Evolutionary conservation across 2,329 filamentous ascomycete species (phyloP).

Genomic region (Pleoardoris graminearum): DNA sequence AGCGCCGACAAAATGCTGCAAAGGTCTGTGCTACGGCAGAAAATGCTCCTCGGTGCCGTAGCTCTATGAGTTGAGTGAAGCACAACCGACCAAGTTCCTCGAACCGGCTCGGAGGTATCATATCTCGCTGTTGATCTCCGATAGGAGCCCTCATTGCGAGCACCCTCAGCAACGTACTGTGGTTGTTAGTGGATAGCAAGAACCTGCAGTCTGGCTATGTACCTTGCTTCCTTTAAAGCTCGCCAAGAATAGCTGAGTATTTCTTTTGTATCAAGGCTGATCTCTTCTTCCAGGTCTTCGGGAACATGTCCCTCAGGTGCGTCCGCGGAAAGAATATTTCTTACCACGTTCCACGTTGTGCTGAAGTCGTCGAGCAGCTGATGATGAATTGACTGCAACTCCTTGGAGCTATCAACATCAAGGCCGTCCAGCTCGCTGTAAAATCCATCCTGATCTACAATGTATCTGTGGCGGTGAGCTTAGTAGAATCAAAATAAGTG

Average conservation of each 20-base stretch:
- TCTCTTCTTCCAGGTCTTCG: slow-evolving; percentile 71
- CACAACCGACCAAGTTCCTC: slow-evolving; percentile 70
- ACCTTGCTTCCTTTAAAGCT: slow-evolving; percentile 93
- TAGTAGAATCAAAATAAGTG: not conserved
- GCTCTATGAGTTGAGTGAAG: slow-evolving; percentile 78
- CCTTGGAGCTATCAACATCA: slow-evolving; percentile 11
- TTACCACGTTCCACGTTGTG: slow-evolving; percentile 76
- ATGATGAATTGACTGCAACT: slow-evolving; percentile 52
- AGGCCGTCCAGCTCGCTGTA: slow-evolving; percentile 20
- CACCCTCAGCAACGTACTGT: slow-evolving; percentile 69
- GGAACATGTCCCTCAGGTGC: slow-evolving; percentile 88
- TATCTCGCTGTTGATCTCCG: slow-evolving; percentile 20
- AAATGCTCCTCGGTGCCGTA: slow-evolving; percentile 90
- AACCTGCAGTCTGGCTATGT: slow-evolving; percentile 20
- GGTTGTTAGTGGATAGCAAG: slow-evolving; percentile 3
- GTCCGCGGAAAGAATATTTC: slow-evolving; percentile 82
- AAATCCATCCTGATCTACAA: slow-evolving; percentile 50
- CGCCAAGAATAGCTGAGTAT: slow-evolving; percentile 93
- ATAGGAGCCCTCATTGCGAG: slow-evolving; percentile 46
- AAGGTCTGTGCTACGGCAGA: slow-evolving; percentile 92
- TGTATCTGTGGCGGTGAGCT: slow-evolving; percentile 46
- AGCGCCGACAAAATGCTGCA: slow-evolving; percentile 73
- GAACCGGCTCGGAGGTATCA: slow-evolving; percentile 56
- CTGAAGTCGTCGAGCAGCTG: slow-evolving; percentile 64
- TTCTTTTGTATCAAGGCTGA: slow-evolving; percentile 80